Conservation (phyloP, 306 rosid species). For the Cucumis hystrix region DNA sequence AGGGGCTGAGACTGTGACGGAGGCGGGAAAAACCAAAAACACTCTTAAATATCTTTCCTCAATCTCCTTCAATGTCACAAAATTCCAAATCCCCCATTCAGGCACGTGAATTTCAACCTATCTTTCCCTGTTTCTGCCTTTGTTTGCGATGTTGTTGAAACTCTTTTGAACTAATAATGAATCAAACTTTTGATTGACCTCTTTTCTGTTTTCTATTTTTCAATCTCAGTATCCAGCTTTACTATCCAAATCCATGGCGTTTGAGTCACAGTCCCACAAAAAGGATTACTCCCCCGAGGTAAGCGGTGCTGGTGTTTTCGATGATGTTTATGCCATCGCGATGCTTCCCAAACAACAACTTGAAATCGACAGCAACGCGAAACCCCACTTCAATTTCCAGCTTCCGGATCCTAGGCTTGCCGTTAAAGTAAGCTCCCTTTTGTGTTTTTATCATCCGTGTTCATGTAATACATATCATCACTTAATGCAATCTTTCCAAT, state of each 20-base stretch:
- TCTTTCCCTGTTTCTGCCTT: neutral
- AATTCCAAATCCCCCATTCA: conserved; percentile 27
- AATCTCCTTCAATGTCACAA: conserved; percentile 29
- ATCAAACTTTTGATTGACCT: neutral
- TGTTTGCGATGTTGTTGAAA: neutral
- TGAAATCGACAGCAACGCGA: conserved; percentile 20
- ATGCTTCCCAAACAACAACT: conserved; percentile 30
- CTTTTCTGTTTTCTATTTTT: neutral
- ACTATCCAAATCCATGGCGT: conserved; percentile 28
- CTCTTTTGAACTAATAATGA: neutral
- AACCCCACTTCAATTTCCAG: conserved; percentile 16
- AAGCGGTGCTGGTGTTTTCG: conserved; percentile 23
- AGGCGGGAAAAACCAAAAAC: neutral
- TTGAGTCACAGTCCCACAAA: conserved; percentile 38
- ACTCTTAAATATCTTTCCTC: neutral
- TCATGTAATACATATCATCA: neutral
- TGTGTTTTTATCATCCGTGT: neutral
- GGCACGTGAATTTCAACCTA: conserved; percentile 34
- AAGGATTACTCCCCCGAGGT: conserved; percentile 16
- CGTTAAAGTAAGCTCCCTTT: conserved; percentile 15
- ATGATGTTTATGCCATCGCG: conserved; percentile 33
- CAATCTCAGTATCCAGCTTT: neutral
- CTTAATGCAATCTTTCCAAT: neutral
- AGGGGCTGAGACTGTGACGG: neutral
- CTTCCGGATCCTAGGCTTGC: conserved; percentile 40